Conservation (phyloP, 805 yeast genomes). For the Suhomyces sp. region DNA sequence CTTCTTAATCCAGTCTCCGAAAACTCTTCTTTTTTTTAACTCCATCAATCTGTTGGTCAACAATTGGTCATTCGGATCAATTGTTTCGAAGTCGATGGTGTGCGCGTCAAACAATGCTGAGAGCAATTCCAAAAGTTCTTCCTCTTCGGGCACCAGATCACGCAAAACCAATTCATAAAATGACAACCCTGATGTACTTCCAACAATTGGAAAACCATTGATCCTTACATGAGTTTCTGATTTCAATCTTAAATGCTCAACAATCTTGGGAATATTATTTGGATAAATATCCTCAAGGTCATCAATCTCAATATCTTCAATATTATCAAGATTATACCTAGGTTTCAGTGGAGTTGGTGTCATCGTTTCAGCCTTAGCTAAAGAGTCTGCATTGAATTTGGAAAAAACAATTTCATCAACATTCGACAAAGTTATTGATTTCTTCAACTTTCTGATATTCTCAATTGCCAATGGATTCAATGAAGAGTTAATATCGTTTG, state of each 20-base stretch:
- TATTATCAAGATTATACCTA: neutral
- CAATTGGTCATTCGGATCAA: slow-evolving; percentile 6
- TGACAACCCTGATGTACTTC: neutral
- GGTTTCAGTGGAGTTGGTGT: slow-evolving; percentile 15
- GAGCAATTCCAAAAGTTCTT: slow-evolving; percentile 53
- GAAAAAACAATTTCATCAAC: slow-evolving; percentile 51
- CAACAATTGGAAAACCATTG: slow-evolving; percentile 28
- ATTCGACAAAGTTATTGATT: slow-evolving; percentile 28
- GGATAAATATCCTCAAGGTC: slow-evolving; percentile 10
- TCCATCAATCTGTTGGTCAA: slow-evolving; percentile 16
- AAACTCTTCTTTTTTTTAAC: slow-evolving; percentile 39
- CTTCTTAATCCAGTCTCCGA: slow-evolving; percentile 58
- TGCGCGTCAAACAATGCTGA: slow-evolving; percentile 53
- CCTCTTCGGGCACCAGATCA: slow-evolving; percentile 18
- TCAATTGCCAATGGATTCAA: slow-evolving; percentile 32
- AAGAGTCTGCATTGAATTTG: slow-evolving; percentile 33
- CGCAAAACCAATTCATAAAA: slow-evolving; percentile 5
- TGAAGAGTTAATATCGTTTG: slow-evolving; percentile 44
- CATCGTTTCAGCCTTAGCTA: slow-evolving; percentile 20
- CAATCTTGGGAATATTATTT: slow-evolving; percentile 14
- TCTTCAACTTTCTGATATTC: slow-evolving; percentile 10
- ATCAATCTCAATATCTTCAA: slow-evolving; percentile 6
- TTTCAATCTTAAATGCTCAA: slow-evolving; percentile 21
- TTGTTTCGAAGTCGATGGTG: slow-evolving; percentile 3
- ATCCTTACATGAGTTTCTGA: slow-evolving; percentile 11